Percentiles rank a stretch among this genome's conserved stretches.
Evolutionary conservation across 208 protist genomes (phyloP).

Genomic region (Leishmania amazonensis): DNA sequence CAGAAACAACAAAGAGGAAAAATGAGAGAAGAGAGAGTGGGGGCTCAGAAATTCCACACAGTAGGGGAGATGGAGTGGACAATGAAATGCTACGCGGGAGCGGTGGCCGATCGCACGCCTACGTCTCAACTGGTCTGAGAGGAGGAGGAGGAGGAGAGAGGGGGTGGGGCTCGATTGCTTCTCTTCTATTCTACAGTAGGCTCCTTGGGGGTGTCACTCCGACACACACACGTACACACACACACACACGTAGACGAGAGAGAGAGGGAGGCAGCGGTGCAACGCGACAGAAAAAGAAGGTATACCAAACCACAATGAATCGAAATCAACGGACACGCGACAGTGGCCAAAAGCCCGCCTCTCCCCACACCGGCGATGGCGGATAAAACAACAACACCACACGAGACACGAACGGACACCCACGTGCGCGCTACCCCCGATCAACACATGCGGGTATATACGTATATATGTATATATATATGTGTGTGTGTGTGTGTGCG

Average conservation of each 20-base stretch:
- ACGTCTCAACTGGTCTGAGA: not conserved
- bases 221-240: no score
- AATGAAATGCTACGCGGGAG: not conserved
- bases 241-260: no score
- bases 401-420: not conserved
- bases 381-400: not conserved
- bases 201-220: not conserved
- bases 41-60: not conserved
- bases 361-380: not conserved
- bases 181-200: no score
- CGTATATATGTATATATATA: not conserved
- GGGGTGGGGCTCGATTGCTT: no score
- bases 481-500: no score
- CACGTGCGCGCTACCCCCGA: not conserved
- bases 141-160: no score
- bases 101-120: not conserved
- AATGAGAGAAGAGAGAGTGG: not conserved
- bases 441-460: slow-evolving; percentile 13
- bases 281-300: no score
- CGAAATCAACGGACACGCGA: not conserved
- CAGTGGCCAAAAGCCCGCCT: not conserved
- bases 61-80: not conserved
- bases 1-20: not conserved
- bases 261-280: no score
- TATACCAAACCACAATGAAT: not conserved